Percentiles rank a stretch among this genome's conserved stretches.
These are phyloP conservation scores for Syzygium aromaticum DNA, from an alignment of 345 rosid genomes.

Conservation along the genomic window DNA sequence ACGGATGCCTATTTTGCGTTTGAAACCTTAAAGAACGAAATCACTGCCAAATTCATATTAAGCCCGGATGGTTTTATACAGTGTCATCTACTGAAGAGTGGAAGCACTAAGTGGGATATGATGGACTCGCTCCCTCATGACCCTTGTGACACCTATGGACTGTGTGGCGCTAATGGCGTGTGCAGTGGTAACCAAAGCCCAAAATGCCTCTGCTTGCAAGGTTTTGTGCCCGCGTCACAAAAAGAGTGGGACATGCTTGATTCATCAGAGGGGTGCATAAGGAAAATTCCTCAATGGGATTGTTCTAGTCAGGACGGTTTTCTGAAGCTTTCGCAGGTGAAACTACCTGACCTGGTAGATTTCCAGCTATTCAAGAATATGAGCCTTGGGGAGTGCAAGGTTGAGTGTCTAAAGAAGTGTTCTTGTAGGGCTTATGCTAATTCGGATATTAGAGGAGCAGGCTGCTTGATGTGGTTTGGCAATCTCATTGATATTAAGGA, in stretches of 20 bases:
- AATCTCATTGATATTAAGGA: background rate
- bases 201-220: constrained; percentile 12
- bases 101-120: background rate
- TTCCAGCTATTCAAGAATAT: constrained; percentile 12
- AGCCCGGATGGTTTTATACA: background rate
- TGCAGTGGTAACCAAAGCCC: background rate
- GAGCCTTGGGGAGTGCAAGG: constrained; percentile 9
- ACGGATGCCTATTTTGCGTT: constrained; percentile 11
- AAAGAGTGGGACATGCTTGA: too few relatives aligned
- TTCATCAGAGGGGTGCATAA: too few relatives aligned
- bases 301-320: constrained; percentile 6
- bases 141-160: background rate
- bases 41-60: background rate
- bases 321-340: background rate
- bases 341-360: constrained; percentile 15
- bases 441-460: constrained; percentile 9
- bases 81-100: background rate
- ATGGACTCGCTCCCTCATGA: background rate
- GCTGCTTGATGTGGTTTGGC: constrained; percentile 22
- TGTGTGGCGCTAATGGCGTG: background rate
- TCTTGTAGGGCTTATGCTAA: constrained; percentile 24
- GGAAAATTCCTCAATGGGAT: background rate
- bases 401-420: constrained; percentile 17
- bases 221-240: constrained; percentile 22
- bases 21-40: background rate